phyloP scores from a whole-genome alignment of 805 yeast species.

The Lipomyces spencermartinsiae region DNA sequence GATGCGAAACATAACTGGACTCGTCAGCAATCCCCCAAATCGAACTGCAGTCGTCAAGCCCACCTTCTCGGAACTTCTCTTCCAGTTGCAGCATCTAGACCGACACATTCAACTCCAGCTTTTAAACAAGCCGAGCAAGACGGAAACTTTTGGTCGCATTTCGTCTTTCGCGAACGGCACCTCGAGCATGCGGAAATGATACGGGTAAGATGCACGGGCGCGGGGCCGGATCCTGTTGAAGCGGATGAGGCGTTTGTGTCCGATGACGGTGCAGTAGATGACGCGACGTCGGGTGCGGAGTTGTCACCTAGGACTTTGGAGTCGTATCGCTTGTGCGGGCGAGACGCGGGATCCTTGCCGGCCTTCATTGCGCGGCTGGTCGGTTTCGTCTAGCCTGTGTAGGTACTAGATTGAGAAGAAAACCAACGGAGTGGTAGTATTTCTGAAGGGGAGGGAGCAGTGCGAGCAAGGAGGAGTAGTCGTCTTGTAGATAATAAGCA shows the following conservation, averaged over 20 bases:
- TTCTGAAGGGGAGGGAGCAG: background rate
- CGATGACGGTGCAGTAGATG: background rate
- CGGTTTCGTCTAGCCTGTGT: background rate
- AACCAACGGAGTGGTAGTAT: background rate
- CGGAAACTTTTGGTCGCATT: slow-evolving; percentile 73
- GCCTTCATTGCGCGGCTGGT: slow-evolving; percentile 21
- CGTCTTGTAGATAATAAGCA: background rate
- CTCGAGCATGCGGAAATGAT: slow-evolving; percentile 81
- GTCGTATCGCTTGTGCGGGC: slow-evolving; percentile 17
- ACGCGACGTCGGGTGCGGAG: slow-evolving; percentile 7
- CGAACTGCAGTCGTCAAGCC: background rate
- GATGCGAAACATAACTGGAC: slow-evolving; percentile 60
- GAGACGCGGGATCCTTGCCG: slow-evolving; percentile 15
- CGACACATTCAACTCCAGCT: slow-evolving; percentile 76
- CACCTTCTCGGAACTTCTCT: slow-evolving; percentile 79
- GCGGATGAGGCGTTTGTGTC: slow-evolving; percentile 24
- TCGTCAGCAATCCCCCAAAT: background rate
- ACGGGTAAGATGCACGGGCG: slow-evolving; percentile 36
- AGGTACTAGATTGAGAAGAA: background rate
- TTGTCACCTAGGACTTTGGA: slow-evolving; percentile 5
- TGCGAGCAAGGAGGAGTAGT: background rate
- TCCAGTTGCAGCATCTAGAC: slow-evolving; percentile 87
- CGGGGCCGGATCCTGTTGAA: slow-evolving; percentile 35
- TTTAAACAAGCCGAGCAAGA: slow-evolving; percentile 66
- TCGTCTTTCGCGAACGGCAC: slow-evolving; percentile 71